Evolutionary conservation across 2,329 filamentous ascomycete species (phyloP), one percentile per base, ranked within the genome.

Genomic region (Albophoma yamanashiensis): DNA sequence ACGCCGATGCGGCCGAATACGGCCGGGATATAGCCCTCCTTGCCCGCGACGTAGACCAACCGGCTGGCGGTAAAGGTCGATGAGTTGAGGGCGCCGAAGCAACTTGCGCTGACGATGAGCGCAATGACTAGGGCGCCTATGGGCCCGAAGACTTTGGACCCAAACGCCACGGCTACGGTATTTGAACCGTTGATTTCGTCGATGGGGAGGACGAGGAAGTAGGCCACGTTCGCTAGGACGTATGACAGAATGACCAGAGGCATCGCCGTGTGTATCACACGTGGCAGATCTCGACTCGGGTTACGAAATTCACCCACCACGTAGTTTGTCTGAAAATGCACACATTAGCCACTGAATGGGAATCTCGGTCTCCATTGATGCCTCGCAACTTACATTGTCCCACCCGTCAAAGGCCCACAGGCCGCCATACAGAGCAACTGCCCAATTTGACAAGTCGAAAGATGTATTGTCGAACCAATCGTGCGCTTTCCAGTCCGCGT

Each of bases 351-450:
- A 55, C 6, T 20, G 31, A 2, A 17, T 40, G n/a, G 15, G 15
- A 40, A 3, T 5, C 12, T 12, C 40, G 40, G 5, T 14, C 31
- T 2, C 5, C 6, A 50, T 47, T 17, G 34, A 17, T n/a, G 38
- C 4, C 15, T 25, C n/a, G n/a, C 58, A 20, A 79, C 88, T 77
- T 76, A 94, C 91, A 73, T 99, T 99, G 71, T 99, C 94, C 94
- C 94, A 99, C 38, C 94, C 94, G 71, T 99, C 94, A 75, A 94
- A 99, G 0, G 94, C 94, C 94, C 94, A 99, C 6, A 99, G 81
- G 11, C 94, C 94, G 20, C 92, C 93, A 72, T 99, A 99, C 55
- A 99, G 76, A 0, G 94, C 94, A 55, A 99, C 89, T 3, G 94
- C 94, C 89, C 92, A 97, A 65, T 87, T 87, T 55, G 89, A 95